These are phyloP conservation scores for Russula sp. DNA, from an alignment of 768 basidiomycete species.

Conservation along the genomic window DNA sequence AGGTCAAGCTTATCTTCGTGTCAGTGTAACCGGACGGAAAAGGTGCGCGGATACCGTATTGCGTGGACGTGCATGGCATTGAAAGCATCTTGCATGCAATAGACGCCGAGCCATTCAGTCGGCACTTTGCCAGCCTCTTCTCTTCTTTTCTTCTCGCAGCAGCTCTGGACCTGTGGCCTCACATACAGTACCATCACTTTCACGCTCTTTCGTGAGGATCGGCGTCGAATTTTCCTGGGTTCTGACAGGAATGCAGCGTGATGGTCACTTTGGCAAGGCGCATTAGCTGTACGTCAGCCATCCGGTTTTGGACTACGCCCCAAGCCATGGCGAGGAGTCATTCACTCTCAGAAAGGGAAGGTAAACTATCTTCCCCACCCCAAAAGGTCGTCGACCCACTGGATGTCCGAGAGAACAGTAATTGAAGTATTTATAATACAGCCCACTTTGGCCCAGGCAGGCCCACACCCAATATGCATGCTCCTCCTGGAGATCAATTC, in stretches of 20 bases:
- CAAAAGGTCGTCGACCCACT: slow-evolving; percentile 68
- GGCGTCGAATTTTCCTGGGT: not conserved
- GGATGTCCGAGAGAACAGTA: slow-evolving; percentile 26
- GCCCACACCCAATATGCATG: slow-evolving; percentile 25
- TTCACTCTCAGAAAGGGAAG: slow-evolving; percentile 92
- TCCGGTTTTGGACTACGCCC: slow-evolving; percentile 48
- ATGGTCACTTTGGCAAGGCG: not conserved
- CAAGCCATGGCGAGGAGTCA: slow-evolving; percentile 58
- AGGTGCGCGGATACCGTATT: too few relatives aligned
- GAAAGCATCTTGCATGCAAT: too few relatives aligned
- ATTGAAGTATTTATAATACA: not conserved
- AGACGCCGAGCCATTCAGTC: too few relatives aligned
- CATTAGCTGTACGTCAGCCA: not conserved
- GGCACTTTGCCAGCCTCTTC: too few relatives aligned
- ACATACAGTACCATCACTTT: too few relatives aligned
- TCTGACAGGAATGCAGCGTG: not conserved
- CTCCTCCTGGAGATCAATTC: slow-evolving; percentile 27
- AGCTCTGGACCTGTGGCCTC: too few relatives aligned
- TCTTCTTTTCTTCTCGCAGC: too few relatives aligned
- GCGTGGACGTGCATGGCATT: too few relatives aligned
- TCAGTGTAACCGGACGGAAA: too few relatives aligned
- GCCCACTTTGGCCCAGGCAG: slow-evolving; percentile 28
- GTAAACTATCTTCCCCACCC: slow-evolving; percentile 80
- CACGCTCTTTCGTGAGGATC: not conserved
- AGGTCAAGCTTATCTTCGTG: too few relatives aligned